phyloP scores from a whole-genome alignment of 139 green algal species.

The Choricystis sp. region DNA sequence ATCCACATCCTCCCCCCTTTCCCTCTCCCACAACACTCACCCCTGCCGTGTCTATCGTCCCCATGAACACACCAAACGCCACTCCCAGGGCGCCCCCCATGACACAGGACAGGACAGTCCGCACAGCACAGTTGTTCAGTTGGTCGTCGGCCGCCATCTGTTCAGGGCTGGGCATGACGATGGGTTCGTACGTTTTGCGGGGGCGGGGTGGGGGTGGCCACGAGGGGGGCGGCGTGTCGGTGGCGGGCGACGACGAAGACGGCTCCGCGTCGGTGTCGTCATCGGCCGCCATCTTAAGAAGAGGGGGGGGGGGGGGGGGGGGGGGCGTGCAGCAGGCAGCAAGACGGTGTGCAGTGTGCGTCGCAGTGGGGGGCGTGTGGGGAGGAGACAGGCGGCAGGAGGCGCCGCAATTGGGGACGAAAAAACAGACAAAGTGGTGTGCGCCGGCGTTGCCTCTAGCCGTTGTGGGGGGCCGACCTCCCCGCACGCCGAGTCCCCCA shows the following conservation, averaged over 20 bases:
- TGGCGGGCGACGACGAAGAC: not conserved
- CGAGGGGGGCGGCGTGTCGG: not conserved
- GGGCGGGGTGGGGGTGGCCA: not conserved
- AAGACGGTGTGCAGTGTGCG: too few relatives aligned
- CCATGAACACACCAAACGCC: slow-evolving; percentile 73
- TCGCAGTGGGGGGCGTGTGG: too few relatives aligned
- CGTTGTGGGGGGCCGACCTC: too few relatives aligned
- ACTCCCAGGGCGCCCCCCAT: slow-evolving; percentile 58
- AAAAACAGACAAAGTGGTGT: too few relatives aligned
- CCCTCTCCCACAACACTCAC: too few relatives aligned
- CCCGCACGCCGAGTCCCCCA: too few relatives aligned
- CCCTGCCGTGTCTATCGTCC: slow-evolving; percentile 42
- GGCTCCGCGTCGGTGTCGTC: not conserved
- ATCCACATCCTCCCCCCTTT: too few relatives aligned
- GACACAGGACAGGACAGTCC: slow-evolving; percentile 49
- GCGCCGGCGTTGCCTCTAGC: too few relatives aligned
- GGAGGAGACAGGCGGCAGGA: too few relatives aligned
- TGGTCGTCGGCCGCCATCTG: slow-evolving; percentile 54
- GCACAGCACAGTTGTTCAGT: slow-evolving; percentile 86
- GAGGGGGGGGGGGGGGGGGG: too few relatives aligned
- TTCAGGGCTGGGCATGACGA: slow-evolving; percentile 45
- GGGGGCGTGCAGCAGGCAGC: too few relatives aligned
- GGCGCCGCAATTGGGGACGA: too few relatives aligned
- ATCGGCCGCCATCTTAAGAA: not conserved
- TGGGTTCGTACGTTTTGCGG: slow-evolving; percentile 14